A percentile compares a stretch with the other conserved stretches of the same genome.
These are phyloP conservation scores for Daedalea quercina DNA, from an alignment of 768 basidiomycete species.

Conservation along the genomic window DNA sequence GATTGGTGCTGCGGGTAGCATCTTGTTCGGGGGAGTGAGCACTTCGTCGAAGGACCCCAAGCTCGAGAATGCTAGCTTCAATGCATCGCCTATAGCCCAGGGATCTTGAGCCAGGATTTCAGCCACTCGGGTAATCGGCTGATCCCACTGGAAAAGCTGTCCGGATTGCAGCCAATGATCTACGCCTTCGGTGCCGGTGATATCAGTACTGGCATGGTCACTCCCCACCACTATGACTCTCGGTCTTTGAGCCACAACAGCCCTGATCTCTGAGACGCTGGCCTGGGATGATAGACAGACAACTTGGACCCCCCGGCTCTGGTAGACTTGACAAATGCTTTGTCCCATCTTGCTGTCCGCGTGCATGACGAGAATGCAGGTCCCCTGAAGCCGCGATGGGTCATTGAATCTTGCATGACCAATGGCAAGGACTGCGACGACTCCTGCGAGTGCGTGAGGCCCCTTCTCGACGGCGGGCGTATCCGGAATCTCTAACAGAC, in stretches of 20 bases:
- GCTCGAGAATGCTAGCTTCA: not conserved
- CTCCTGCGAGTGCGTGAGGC: not conserved
- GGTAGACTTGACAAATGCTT: not conserved
- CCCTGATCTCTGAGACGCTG: not conserved
- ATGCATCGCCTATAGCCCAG: conserved; percentile 10
- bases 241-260: not conserved
- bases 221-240: conserved; percentile 9
- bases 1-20: not conserved
- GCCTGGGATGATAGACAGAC: not conserved
- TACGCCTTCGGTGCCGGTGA: not conserved
- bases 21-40: not conserved
- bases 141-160: conserved; percentile 10
- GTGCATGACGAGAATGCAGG: conserved; percentile 3
- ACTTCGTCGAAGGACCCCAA: too few species aligned
- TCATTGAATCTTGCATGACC: not conserved
- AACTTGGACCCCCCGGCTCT: not conserved
- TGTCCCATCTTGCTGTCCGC: conserved; percentile 1
- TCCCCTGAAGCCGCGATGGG: conserved; percentile 1
- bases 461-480: not conserved
- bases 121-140: conserved; percentile 4
- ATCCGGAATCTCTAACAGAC: not conserved
- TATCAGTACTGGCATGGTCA: not conserved
- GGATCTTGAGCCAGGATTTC: conserved; percentile 4
- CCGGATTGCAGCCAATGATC: not conserved
- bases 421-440: conserved; percentile 1